These are phyloP conservation scores for Nemania diffusa DNA, from an alignment of 2,329 filamentous ascomycete species.

Conservation along the genomic window DNA sequence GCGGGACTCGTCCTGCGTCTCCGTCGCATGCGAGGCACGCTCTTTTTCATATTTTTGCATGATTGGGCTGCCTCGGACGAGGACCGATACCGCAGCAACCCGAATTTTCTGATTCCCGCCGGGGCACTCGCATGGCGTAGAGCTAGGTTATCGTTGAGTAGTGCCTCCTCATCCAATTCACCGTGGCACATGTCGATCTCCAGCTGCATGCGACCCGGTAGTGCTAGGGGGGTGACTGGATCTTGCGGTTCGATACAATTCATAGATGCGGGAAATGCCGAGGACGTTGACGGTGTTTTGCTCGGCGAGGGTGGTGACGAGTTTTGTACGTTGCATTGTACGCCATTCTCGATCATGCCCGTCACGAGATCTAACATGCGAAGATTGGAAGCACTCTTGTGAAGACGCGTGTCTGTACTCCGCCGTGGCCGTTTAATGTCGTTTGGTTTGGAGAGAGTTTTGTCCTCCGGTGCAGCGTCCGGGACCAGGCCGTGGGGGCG, in stretches of 20 bases:
- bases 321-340: constrained; percentile 47
- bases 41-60: constrained; percentile 47
- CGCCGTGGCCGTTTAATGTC: constrained; percentile 28
- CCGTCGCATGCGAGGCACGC: constrained; percentile 45
- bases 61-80: constrained; percentile 44
- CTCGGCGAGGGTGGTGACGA: constrained; percentile 37
- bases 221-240: constrained; percentile 24
- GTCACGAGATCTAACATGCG: constrained; percentile 42
- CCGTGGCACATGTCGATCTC: constrained; percentile 40
- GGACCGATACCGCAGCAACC: constrained; percentile 43
- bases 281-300: constrained; percentile 16
- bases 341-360: constrained; percentile 47
- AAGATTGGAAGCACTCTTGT: constrained; percentile 37
- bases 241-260: constrained; percentile 27
- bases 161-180: constrained; percentile 36
- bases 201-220: constrained; percentile 35
- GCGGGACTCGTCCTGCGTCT: constrained; percentile 36
- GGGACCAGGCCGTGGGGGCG: background rate
- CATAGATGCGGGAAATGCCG: constrained; percentile 8
- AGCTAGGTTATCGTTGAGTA: constrained; percentile 33
- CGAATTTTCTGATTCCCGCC: constrained; percentile 42
- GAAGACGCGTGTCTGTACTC: constrained; percentile 30
- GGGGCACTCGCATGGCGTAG: constrained; percentile 42
- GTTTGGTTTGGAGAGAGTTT: background rate
- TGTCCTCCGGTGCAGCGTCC: constrained; percentile 13